phyloP scores from a whole-genome alignment of 805 yeast species.

The Cyberlindnera xishuangbannaensis region DNA sequence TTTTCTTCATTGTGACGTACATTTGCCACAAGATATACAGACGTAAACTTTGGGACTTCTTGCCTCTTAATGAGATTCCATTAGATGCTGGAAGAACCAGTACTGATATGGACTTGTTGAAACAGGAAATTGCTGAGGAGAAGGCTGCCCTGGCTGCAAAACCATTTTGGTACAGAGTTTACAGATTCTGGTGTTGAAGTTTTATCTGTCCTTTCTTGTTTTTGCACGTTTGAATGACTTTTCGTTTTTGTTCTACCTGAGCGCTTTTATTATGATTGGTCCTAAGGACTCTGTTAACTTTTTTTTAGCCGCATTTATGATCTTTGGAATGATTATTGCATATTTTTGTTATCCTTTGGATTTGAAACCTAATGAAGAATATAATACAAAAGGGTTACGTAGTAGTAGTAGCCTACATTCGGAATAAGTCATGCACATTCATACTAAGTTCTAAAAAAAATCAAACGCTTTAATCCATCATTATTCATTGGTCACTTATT shows the following conservation, averaged over 20 bases:
- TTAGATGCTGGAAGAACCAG: slow-evolving; percentile 61
- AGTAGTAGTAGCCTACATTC: too few relatives aligned
- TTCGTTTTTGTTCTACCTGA: not conserved
- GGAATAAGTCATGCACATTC: too few relatives aligned
- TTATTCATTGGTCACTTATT: slow-evolving; percentile 37
- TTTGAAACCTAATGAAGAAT: too few relatives aligned
- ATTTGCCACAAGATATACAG: slow-evolving; percentile 38
- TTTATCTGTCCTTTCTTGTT: not conserved
- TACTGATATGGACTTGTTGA: slow-evolving; percentile 48
- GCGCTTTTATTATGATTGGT: too few relatives aligned
- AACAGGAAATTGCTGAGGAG: slow-evolving; percentile 55
- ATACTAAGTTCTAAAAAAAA: too few relatives aligned
- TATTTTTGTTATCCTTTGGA: too few relatives aligned
- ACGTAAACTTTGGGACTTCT: slow-evolving; percentile 35
- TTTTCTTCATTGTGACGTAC: slow-evolving; percentile 34
- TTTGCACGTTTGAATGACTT: slow-evolving; percentile 7
- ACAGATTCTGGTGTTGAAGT: slow-evolving; percentile 48
- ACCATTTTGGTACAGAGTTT: slow-evolving; percentile 44
- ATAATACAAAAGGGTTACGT: too few relatives aligned
- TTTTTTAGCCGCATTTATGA: too few relatives aligned
- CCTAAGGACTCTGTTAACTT: too few relatives aligned
- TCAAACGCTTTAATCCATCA: too few relatives aligned
- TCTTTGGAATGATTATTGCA: too few relatives aligned
- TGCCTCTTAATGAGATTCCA: slow-evolving; percentile 46
- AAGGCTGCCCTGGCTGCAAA: slow-evolving; percentile 40